Conservation (phyloP, 2,329 filamentous ascomycete species). For the Trichoderma sp. region DNA sequence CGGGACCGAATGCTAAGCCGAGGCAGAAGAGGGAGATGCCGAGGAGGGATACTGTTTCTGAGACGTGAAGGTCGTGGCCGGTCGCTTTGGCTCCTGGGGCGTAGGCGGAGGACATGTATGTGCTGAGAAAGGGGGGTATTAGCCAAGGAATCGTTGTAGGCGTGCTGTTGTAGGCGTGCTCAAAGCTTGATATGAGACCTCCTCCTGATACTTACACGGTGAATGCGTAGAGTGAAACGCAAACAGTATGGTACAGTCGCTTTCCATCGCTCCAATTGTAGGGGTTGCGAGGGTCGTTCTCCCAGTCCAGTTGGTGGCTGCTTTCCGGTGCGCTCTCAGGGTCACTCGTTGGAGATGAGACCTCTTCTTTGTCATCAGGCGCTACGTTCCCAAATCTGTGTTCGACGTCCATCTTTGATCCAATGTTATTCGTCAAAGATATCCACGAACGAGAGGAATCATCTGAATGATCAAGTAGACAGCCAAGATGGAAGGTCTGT, state of each 20-base stretch:
- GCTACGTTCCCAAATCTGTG: background rate
- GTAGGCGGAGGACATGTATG: slow-evolving; percentile 27
- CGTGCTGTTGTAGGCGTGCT: background rate
- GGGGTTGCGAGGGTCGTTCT: slow-evolving; percentile 24
- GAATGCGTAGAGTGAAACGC: slow-evolving; percentile 21
- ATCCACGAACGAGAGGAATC: too few species aligned
- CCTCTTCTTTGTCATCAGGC: slow-evolving; percentile 9
- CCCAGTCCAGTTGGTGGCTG: slow-evolving; percentile 11
- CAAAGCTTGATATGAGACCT: background rate
- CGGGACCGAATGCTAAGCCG: slow-evolving; percentile 71
- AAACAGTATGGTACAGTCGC: slow-evolving; percentile 3
- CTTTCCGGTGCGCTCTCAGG: slow-evolving; percentile 10
- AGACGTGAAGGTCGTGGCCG: slow-evolving; percentile 29
- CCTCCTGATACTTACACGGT: slow-evolving; percentile 7
- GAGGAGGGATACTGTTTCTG: slow-evolving; percentile 28
- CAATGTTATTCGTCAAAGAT: background rate
- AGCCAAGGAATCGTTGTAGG: background rate
- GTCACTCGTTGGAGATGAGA: slow-evolving; percentile 4
- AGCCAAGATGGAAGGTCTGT: background rate
- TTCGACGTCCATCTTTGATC: slow-evolving; percentile 3
- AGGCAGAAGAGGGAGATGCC: slow-evolving; percentile 70
- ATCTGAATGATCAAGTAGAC: too few species aligned
- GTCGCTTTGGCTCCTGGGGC: slow-evolving; percentile 21
- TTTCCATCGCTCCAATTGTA: slow-evolving; percentile 25
- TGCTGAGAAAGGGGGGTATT: background rate